Evolutionary conservation across 331 rosid species (phyloP), one percentile per base, ranked within the genome.

Genomic region (Dryas integrifolia): DNA sequence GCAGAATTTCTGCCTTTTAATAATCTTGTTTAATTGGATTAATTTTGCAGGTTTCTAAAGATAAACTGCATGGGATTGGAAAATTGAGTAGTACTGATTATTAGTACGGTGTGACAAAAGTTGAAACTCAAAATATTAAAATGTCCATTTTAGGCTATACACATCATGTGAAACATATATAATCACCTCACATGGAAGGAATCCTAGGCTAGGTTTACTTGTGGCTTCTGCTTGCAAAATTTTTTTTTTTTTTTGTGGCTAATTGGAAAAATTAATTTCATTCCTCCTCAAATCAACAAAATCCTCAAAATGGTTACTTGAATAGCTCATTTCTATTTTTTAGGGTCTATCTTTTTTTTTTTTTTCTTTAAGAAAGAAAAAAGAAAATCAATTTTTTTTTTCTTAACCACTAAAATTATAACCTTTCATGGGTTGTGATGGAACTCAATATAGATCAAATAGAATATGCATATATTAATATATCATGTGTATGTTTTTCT

Each of bases 121-220:
- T 13, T 12, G 35, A 12, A 55, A 26, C 16, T 9, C 70, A 12
- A 18, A 47, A 66, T 13, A 47, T 26, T 66, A 41, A 58, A 58
- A 58, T 12, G 63, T 26, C 40, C 13, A 65, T 13, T 48, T 48
- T 30, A 26, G 7, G 72, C 2, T 35, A 11, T 58, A 4, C 40
- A 5, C 40, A 49, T 73, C 48, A 74, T 61, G 47, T 63, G 67
- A 67, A 48, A 82, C 60, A 62, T 60, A 70, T 77, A 70, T 73
- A 83, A 72, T 71, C 73, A 30, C 35, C 35, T 30, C 60, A 73
- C 39, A 60, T 49, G 64, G 67, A 75, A 77, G 70, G 89, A 84
- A 84, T 88, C 89, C 89, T 74, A 86, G 83, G 86, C 89, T 74
- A 86, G 83, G 86, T 80, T 72, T 72, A 64, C 71, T 75, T 70